These are phyloP conservation scores for Leishmania guyanensis DNA, from an alignment of 208 protist genomes.

Conservation along the genomic window DNA sequence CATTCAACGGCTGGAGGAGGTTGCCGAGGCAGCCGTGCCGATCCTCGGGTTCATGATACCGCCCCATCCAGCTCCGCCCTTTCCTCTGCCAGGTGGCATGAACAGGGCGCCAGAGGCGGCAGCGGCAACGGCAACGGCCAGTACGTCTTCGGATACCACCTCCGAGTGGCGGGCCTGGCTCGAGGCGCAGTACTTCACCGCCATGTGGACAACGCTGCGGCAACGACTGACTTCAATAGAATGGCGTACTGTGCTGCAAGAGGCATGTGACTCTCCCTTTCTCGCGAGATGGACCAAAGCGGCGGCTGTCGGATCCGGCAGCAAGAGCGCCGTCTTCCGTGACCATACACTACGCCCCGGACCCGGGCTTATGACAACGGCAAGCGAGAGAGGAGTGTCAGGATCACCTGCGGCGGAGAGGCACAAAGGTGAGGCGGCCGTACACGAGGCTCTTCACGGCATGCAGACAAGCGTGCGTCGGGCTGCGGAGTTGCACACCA, in stretches of 20 bases:
- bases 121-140: background rate
- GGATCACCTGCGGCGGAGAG: background rate
- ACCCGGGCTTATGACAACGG: background rate
- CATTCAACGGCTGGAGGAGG: slow-evolving; percentile 29
- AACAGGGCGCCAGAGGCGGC: background rate
- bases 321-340: background rate
- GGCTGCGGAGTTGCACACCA: slow-evolving; percentile 27
- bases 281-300: background rate
- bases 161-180: slow-evolving; percentile 21
- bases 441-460: background rate
- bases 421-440: background rate
- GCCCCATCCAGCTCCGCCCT: background rate
- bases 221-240: slow-evolving; percentile 11
- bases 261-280: slow-evolving; percentile 11
- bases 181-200: slow-evolving; percentile 7
- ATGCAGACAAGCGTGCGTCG: slow-evolving; percentile 6
- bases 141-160: background rate
- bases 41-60: slow-evolving; percentile 15
- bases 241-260: slow-evolving; percentile 13
- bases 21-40: slow-evolving; percentile 14
- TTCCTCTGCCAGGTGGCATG: background rate
- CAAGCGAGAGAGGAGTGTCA: background rate
- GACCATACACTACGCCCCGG: background rate
- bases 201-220: slow-evolving; percentile 18
- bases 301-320: background rate